Conservation (phyloP, 495 filamentous ascomycete genomes). For the Thermothielavioides terrestris region DNA sequence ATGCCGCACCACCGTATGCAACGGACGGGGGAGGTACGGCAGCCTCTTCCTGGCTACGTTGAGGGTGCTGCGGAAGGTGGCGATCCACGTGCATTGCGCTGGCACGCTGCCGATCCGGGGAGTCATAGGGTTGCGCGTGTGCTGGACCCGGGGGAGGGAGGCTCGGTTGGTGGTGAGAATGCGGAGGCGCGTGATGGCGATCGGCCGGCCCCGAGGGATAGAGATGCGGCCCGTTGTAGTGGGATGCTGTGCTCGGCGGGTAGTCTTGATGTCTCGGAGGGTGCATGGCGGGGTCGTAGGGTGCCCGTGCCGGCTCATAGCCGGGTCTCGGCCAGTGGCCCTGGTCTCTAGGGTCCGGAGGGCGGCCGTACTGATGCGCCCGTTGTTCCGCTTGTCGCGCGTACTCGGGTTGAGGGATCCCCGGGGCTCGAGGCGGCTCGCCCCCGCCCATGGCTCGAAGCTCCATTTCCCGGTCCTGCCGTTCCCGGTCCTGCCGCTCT, state of each 20-base stretch:
- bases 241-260: conserved; percentile 30
- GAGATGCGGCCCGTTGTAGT: conserved; percentile 38
- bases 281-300: conserved; percentile 31
- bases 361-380: conserved; percentile 32
- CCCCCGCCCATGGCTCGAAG: conserved; percentile 28
- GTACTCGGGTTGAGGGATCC: conserved; percentile 24
- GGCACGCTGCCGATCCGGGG: conserved; percentile 41
- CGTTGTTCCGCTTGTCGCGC: conserved; percentile 26
- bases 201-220: conserved; percentile 39
- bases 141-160: conserved; percentile 30
- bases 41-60: conserved; percentile 29
- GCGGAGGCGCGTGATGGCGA: conserved; percentile 38
- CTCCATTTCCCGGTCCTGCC: conserved; percentile 31
- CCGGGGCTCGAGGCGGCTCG: conserved; percentile 21
- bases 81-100: conserved; percentile 26
- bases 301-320: conserved; percentile 33
- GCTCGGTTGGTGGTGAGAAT: conserved; percentile 33
- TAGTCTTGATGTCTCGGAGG: conserved; percentile 36
- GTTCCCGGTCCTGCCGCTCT: conserved; percentile 31
- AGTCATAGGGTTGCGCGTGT: conserved; percentile 39
- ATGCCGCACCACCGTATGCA: conserved; percentile 31
- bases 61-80: conserved; percentile 27
- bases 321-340: conserved; percentile 34
- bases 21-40: conserved; percentile 37
- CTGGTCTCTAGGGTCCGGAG: conserved; percentile 38